These are phyloP conservation scores for Fraxinus dipetala DNA, from an alignment of 305 asterid genomes.

Conservation along the genomic window DNA sequence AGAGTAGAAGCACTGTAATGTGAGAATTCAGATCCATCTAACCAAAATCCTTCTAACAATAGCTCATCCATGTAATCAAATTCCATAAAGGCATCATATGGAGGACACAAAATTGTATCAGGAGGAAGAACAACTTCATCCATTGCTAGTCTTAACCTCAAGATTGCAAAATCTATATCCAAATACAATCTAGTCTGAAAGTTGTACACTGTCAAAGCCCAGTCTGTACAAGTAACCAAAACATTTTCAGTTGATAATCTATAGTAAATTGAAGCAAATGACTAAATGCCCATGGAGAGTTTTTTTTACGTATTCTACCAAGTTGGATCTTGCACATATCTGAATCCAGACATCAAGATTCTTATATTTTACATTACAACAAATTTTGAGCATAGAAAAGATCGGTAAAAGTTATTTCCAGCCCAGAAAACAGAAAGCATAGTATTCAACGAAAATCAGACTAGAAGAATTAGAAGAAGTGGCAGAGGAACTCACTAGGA, in stretches of 20 bases:
- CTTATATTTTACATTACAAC: conserved; percentile 5
- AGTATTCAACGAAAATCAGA: conserved; percentile 17
- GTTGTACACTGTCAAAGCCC: background rate
- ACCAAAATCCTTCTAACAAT: conserved; percentile 68
- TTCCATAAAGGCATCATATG: conserved; percentile 64
- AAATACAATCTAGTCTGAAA: conserved; percentile 17
- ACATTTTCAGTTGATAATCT: conserved; percentile 6
- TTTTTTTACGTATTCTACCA: background rate
- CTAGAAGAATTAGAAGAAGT: background rate
- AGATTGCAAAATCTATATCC: background rate
- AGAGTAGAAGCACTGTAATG: conserved; percentile 42
- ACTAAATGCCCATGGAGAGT: background rate
- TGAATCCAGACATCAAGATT: conserved; percentile 24
- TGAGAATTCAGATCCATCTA: conserved; percentile 67
- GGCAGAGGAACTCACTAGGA: conserved; percentile 33
- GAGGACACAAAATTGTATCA: conserved; percentile 30
- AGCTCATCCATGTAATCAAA: conserved; percentile 81
- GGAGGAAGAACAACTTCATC: conserved; percentile 55
- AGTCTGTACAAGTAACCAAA: conserved; percentile 27
- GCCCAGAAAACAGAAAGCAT: conserved; percentile 27
- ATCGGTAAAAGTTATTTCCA: conserved; percentile 10
- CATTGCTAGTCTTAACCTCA: conserved; percentile 33
- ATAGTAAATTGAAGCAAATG: background rate
- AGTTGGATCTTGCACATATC: background rate
- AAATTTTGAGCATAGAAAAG: conserved; percentile 23